Percentiles rank a stretch among this genome's conserved stretches.
These are phyloP conservation scores for Dryadomyces quercivorus DNA, from an alignment of 2,329 filamentous ascomycete species.

Conservation along the genomic window DNA sequence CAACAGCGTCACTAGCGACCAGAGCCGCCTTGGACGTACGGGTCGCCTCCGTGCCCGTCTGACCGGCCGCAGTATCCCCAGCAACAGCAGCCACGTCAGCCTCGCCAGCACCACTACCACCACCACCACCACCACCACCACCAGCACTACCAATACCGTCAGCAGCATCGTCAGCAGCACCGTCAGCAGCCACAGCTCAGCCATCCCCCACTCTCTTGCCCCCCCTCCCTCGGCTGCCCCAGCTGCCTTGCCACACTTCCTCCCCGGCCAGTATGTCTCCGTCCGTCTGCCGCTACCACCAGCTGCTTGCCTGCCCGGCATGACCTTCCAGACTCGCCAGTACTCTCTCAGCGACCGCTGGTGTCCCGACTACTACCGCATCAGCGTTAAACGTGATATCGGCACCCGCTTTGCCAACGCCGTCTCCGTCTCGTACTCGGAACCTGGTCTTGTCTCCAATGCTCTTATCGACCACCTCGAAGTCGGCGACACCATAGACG, in stretches of 20 bases:
- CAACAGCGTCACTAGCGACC: background rate
- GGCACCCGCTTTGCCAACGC: constrained; percentile 33
- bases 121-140: background rate
- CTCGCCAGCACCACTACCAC: background rate
- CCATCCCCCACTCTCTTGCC: background rate
- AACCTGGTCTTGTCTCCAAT: constrained; percentile 58
- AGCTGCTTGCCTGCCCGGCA: constrained; percentile 18
- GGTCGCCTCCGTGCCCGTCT: background rate
- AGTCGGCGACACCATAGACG: constrained; percentile 48
- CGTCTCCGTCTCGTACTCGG: constrained; percentile 31
- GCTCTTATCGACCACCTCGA: constrained; percentile 50
- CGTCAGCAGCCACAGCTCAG: background rate
- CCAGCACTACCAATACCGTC: background rate
- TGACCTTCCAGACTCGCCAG: constrained; percentile 48
- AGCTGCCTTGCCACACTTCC: constrained; percentile 46
- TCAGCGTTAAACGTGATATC: constrained; percentile 57
- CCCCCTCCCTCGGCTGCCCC: constrained; percentile 26
- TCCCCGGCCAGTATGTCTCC: constrained; percentile 63
- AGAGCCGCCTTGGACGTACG: background rate
- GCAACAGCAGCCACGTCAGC: background rate
- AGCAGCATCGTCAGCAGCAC: background rate
- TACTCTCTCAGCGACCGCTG: constrained; percentile 62
- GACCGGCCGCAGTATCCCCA: background rate
- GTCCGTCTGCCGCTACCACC: constrained; percentile 31
- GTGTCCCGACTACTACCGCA: constrained; percentile 44